phyloP scores from a whole-genome alignment of 371 early-diverging fungal species.

The Mucor racemosus region DNA sequence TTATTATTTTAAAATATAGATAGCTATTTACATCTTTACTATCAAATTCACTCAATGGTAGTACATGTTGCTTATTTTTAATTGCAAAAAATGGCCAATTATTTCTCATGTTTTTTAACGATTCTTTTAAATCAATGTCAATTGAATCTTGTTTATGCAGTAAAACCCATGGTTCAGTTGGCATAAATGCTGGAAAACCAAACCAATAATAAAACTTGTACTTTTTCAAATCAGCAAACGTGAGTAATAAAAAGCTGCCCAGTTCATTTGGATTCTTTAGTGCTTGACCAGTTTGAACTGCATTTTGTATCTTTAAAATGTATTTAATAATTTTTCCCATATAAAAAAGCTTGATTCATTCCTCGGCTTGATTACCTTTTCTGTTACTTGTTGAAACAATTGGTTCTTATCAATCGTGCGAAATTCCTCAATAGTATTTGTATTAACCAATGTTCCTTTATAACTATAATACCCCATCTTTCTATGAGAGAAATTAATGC shows the following conservation, averaged over 20 bases:
- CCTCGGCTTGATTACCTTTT: slow-evolving; percentile 50
- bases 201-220: slow-evolving; percentile 95
- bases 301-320: slow-evolving; percentile 64
- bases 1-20: too few species aligned
- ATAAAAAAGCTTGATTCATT: not conserved
- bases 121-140: not conserved
- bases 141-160: not conserved
- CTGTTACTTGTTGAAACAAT: slow-evolving; percentile 64
- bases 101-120: not conserved
- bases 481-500: slow-evolving; percentile 3
- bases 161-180: slow-evolving; percentile 37
- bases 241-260: slow-evolving; percentile 71
- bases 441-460: slow-evolving; percentile 74
- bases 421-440: slow-evolving; percentile 94
- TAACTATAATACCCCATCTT: slow-evolving; percentile 34
- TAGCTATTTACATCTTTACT: not conserved
- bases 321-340: not conserved
- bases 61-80: not conserved
- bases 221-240: slow-evolving; percentile 93
- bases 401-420: slow-evolving; percentile 75
- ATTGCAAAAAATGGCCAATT: not conserved
- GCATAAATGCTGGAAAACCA: slow-evolving; percentile 83
- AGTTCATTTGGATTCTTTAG: slow-evolving; percentile 65
- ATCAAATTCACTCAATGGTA: slow-evolving; percentile 38
- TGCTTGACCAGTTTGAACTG: slow-evolving; percentile 70